phyloP scores from a whole-genome alignment of 768 basidiomycete genomes.

The Fibroporia radiculosa region DNA sequence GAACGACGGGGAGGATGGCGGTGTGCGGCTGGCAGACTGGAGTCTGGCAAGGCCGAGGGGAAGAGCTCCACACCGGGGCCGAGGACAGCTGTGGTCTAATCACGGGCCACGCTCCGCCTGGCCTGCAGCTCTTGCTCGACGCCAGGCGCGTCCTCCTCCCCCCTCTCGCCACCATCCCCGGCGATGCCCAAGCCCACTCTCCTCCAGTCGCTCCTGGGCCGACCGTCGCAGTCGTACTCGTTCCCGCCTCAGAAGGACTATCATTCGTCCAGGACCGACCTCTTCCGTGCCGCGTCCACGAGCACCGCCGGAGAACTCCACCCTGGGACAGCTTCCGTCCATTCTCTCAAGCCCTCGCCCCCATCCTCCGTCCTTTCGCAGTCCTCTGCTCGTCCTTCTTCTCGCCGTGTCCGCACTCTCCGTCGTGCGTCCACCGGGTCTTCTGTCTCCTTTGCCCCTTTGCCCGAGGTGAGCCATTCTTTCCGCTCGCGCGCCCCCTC shows the following conservation, averaged over 20 bases:
- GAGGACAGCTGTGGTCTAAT: too few relatives aligned
- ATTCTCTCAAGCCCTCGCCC: background rate
- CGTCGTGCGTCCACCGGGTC: background rate
- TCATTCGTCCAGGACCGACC: slow-evolving; percentile 42
- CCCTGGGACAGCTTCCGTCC: background rate
- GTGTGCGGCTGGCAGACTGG: background rate
- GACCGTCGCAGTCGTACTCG: slow-evolving; percentile 58
- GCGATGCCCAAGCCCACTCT: slow-evolving; percentile 50
- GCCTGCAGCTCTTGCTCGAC: too few relatives aligned
- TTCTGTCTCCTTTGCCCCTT: background rate
- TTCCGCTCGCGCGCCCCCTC: background rate
- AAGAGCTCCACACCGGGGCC: too few relatives aligned
- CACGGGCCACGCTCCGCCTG: too few relatives aligned
- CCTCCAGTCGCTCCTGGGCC: slow-evolving; percentile 51
- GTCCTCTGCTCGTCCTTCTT: slow-evolving; percentile 5
- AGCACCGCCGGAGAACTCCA: background rate
- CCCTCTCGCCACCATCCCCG: background rate
- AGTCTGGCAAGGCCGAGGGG: too few relatives aligned
- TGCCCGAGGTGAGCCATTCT: slow-evolving; percentile 1
- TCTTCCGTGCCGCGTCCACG: slow-evolving; percentile 37
- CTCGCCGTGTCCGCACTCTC: background rate
- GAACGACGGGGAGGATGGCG: too few relatives aligned
- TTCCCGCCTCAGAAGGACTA: slow-evolving; percentile 38
- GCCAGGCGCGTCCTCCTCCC: background rate
- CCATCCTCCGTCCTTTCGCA: background rate